A percentile compares a stretch with the other conserved stretches of the same genome.
Conservation (phyloP, 1,139 yeast species). For the Entelexis sorbosivorans region DNA sequence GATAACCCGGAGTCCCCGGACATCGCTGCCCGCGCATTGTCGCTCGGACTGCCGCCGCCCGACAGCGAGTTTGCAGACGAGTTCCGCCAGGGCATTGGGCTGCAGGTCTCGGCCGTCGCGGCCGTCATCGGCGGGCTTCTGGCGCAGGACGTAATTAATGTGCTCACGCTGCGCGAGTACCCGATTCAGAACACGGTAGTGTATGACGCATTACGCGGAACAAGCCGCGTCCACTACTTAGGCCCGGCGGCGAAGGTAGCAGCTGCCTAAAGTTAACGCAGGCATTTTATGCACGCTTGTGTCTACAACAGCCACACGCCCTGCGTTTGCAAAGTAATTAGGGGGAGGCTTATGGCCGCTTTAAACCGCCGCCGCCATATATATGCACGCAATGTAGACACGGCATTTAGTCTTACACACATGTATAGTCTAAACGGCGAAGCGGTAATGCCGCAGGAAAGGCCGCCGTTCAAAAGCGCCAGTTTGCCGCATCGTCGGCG, state of each 20-base stretch:
- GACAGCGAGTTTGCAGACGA: conserved; percentile 24
- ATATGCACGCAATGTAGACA: no score
- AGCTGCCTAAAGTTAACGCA: neutral
- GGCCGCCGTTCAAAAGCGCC: no score
- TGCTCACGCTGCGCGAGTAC: conserved; percentile 59
- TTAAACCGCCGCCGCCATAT: no score
- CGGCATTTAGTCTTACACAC: no score
- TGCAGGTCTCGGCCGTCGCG: conserved; percentile 75
- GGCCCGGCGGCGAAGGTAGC: neutral
- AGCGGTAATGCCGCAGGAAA: no score
- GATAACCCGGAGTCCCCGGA: conserved; percentile 21
- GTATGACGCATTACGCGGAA: conserved; percentile 58
- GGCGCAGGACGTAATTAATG: conserved; percentile 85
- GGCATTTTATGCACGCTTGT: no score
- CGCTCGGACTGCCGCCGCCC: conserved; percentile 36
- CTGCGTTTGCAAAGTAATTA: no score
- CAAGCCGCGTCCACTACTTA: conserved; percentile 57
- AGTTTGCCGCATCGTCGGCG: no score
- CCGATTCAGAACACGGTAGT: conserved; percentile 76
- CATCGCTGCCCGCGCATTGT: conserved; percentile 28
- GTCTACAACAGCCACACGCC: no score
- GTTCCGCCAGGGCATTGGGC: conserved; percentile 33
- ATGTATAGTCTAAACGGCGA: no score
- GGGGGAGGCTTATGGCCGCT: no score
- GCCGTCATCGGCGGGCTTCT: conserved; percentile 85